Evolutionary conservation across 495 filamentous ascomycete species (phyloP).

Genomic region (Neurospora cerealis): DNA sequence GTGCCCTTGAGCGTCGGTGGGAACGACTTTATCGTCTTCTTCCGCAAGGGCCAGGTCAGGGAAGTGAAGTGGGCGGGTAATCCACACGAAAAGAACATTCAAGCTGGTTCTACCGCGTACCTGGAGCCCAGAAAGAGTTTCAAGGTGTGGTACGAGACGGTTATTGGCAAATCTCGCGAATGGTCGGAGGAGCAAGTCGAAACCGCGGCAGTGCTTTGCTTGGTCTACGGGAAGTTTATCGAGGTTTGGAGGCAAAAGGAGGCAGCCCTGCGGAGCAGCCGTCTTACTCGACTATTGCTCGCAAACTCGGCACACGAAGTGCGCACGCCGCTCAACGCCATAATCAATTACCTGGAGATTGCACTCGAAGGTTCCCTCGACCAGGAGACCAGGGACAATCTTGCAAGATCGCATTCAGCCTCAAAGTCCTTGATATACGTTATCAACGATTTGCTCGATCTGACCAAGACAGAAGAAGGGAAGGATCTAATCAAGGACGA

Average conservation of each 20-base stretch:
- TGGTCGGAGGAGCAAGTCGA: constrained; percentile 72
- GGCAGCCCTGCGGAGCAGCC: constrained; percentile 69
- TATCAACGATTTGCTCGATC: constrained; percentile 88
- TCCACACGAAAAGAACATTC: constrained; percentile 71
- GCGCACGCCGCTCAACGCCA: constrained; percentile 86
- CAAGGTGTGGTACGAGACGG: constrained; percentile 63
- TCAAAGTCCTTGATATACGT: constrained; percentile 93
- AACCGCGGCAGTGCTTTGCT: constrained; percentile 77
- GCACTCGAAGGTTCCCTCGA: constrained; percentile 79
- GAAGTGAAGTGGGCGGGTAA: constrained; percentile 93
- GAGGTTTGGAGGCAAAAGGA: constrained; percentile 94
- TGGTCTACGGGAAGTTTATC: constrained; percentile 76
- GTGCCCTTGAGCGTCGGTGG: constrained; percentile 74
- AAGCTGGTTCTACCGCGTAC: constrained; percentile 56
- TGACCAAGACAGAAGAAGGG: constrained; percentile 84
- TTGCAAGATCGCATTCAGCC: constrained; percentile 83
- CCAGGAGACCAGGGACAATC: constrained; percentile 74
- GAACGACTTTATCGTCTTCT: constrained; percentile 85
- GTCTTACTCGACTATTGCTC: constrained; percentile 68
- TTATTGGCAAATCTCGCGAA: constrained; percentile 64
- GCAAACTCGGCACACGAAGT: constrained; percentile 95
- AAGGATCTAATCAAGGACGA: constrained; percentile 74
- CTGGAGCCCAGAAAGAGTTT: constrained; percentile 72
- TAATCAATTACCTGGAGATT: constrained; percentile 95
- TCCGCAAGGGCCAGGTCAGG: constrained; percentile 65